Evolutionary conservation across 2,329 filamentous ascomycete genomes (phyloP), one percentile per base, ranked within the genome.

Genomic region (Periconia macrospinosa): DNA sequence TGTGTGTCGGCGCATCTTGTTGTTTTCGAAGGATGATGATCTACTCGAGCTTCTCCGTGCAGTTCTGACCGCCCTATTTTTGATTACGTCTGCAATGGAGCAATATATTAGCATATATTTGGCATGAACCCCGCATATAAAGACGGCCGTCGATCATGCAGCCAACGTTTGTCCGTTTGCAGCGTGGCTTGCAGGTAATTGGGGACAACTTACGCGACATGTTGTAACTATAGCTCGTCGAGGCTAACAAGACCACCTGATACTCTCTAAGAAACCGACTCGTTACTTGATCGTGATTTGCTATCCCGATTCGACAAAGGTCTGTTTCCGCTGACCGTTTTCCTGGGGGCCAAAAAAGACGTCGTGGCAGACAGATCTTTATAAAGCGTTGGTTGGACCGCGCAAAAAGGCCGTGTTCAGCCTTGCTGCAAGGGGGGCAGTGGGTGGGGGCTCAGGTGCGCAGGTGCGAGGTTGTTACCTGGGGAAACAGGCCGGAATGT

Each of bases 1-100:
- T 13, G 33, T 13, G 15, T 37, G 11, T n/a, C 59, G 60, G 33
- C 60, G 48, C 19, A 64, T n/a, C 18, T n/a, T 45, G 10, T 75
- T 71, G 30, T 65, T 52, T 52, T 74, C 71, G n/a, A 52, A 23
- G 42, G 57, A 50, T 3, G 58, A 53, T 20, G 66, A 64, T 45
- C 60, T 59, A 18, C 23, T 27, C 8, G 23, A 27, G 23, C 23
- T 27, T 27, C 23, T 27, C 23, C 23, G 23, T 8, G 23, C 23
- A 8, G 23, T 27, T 8, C 23, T 27, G 23, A 27, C 3, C 5
- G 23, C 23, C 23, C 23, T 27, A 8, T 27, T 27, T 27, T 27
- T 27, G 8, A 27, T 27, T 27, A 27, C 23, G 23, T 27, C 23
- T 27, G 8, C 5, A 27, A 27, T 27, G 23, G 8, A 8, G 23